Evolutionary conservation across 2,329 filamentous ascomycete genomes (phyloP), one percentile per base, ranked within the genome.

Genomic region (Fusarium equiseti): DNA sequence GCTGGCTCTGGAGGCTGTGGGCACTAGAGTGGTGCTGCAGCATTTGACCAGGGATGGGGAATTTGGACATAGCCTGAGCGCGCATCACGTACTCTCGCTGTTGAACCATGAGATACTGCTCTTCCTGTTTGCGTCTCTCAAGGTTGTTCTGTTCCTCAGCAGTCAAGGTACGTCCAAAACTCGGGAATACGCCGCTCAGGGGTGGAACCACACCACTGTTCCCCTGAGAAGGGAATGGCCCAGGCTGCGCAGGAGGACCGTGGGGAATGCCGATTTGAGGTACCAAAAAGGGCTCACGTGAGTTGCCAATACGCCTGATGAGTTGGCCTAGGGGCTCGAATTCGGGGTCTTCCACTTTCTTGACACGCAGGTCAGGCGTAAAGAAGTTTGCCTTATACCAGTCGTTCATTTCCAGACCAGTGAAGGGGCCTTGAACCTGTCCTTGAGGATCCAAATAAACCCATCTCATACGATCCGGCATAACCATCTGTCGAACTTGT

Each of bases 301-400:
- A 98, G 81, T 99, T 99, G 4, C 96, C 96, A 74, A 99, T 99
- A 35, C 95, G 91, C 45, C 96, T 88, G 69, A 99, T 98, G 26
- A 99, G 88, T 80, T 98, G 95, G 5, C 95, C 96, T 12, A 99
- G 84, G 15, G 95, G 96, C 80, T 99, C 96, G 75, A 98, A 99
- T 52, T 99, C 95, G 0, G 87, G 85, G 76, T 99, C 96, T 78
- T 99, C 96, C 8, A 95, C 86, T 79, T 97, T 97, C 83, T 97
- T 98, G 32, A 99, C 96, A 45, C 97, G 89, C 22, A 99, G 86
- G 75, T 99, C 95, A 0, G 95, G 91, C 0, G 94, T 97, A 81
- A 99, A 99, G 83, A 98, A 99, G 48, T 95, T 95, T 40, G 95
- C 95, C 80, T 98, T 98, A 83, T 98, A 99, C 96, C 96, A 99